phyloP scores from a whole-genome alignment of 345 rosid genomes.

The Acer campestre region DNA sequence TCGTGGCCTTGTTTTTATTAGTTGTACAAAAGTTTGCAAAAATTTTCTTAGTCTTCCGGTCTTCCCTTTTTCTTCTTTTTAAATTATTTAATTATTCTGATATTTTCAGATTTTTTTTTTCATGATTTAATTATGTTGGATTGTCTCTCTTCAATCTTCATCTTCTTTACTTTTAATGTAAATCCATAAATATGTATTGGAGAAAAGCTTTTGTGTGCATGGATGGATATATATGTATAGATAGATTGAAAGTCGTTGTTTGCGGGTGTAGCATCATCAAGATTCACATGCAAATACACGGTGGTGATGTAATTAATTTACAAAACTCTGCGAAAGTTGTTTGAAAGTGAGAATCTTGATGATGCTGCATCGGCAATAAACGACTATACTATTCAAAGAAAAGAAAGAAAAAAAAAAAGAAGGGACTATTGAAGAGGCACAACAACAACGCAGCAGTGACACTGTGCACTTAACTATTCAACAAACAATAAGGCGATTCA shows the following conservation, averaged over 20 bases:
- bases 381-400: constrained; percentile 35
- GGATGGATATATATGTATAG: constrained; percentile 29
- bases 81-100: neutral
- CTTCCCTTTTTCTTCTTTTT: neutral
- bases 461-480: constrained; percentile 1
- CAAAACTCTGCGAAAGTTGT: constrained; percentile 20
- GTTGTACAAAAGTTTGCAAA: neutral
- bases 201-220: constrained; percentile 18
- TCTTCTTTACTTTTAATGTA: neutral
- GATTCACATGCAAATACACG: constrained; percentile 80
- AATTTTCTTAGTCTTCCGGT: neutral
- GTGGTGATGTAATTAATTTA: constrained; percentile 15
- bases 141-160: neutral
- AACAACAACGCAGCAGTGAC: neutral
- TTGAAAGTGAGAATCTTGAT: constrained; percentile 95
- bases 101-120: neutral
- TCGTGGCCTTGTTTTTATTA: constrained; percentile 18
- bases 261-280: constrained; percentile 91
- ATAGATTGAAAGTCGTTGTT: constrained; percentile 58
- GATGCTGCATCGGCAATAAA: constrained; percentile 99
- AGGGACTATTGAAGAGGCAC: neutral
- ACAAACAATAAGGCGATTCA: constrained; percentile 9
- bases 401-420: neutral
- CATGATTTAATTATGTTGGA: neutral
- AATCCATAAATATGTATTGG: neutral